A percentile compares a stretch with the other conserved stretches of the same genome.
Evolutionary conservation across 2,329 filamentous ascomycete genomes (phyloP).

Genomic region (Fusarium graminum): DNA sequence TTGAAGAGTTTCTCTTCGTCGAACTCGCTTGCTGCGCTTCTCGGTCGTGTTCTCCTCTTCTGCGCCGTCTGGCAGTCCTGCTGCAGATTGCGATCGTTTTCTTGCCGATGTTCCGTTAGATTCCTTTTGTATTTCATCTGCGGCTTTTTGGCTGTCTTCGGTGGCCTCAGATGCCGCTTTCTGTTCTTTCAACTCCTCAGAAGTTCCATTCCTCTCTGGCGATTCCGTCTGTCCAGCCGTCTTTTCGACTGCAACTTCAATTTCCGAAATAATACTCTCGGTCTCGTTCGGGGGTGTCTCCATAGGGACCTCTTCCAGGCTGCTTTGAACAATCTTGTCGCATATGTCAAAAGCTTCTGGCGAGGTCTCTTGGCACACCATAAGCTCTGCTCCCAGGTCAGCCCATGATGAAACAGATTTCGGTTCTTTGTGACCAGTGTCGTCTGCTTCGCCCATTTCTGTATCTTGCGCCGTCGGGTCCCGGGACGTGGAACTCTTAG

Average conservation of each 20-base stretch:
- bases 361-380: conserved; percentile 51
- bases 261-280: conserved; percentile 32
- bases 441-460: conserved; percentile 39
- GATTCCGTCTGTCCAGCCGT: conserved; percentile 10
- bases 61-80: conserved; percentile 67
- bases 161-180: conserved; percentile 42
- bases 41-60: conserved; percentile 70
- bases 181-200: conserved; percentile 35
- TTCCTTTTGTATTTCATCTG: conserved; percentile 52
- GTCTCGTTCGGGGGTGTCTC: conserved; percentile 34
- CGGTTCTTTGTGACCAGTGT: conserved; percentile 24
- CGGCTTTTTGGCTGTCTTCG: conserved; percentile 47
- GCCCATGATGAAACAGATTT: conserved; percentile 51
- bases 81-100: conserved; percentile 73
- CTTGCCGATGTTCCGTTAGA: conserved; percentile 60
- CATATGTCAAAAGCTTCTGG: conserved; percentile 50
- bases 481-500: conserved; percentile 35
- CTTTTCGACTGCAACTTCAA: conserved; percentile 23
- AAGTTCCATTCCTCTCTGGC: conserved; percentile 16
- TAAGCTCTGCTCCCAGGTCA: conserved; percentile 52
- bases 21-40: conserved; percentile 75
- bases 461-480: conserved; percentile 32
- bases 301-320: conserved; percentile 47
- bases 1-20: conserved; percentile 67
- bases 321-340: conserved; percentile 46